Conservation (phyloP, 1,284 basidiomycete genomes). For the Meira miltonrushii region DNA sequence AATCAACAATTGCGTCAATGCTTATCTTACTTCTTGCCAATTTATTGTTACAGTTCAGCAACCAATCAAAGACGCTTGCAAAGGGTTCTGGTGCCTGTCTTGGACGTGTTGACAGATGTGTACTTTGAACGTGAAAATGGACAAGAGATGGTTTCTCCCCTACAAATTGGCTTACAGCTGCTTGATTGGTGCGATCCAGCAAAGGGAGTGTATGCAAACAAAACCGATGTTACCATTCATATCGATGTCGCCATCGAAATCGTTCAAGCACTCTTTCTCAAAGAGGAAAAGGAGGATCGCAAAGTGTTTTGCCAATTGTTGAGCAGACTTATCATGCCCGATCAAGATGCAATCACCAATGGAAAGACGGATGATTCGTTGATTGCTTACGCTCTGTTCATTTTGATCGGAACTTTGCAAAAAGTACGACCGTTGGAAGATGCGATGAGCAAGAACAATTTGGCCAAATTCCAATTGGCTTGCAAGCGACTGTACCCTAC, state of each 20-base stretch:
- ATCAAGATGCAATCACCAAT: conserved; percentile 55
- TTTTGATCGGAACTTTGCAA: background rate
- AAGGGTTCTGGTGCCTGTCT: conserved; percentile 65
- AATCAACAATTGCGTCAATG: conserved; percentile 88
- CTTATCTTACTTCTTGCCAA: conserved; percentile 90
- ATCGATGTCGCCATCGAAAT: conserved; percentile 73
- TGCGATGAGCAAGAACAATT: conserved; percentile 64
- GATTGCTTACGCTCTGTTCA: conserved; percentile 1
- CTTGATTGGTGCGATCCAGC: conserved; percentile 89
- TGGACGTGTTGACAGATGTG: conserved; percentile 65
- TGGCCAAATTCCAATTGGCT: conserved; percentile 64
- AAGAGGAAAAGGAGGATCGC: conserved; percentile 65
- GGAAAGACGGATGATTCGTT: conserved; percentile 2
- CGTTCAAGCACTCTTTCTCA: conserved; percentile 59
- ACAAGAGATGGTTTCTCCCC: conserved; percentile 71
- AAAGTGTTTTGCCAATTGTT: conserved; percentile 76
- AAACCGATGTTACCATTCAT: conserved; percentile 62
- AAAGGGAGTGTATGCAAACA: conserved; percentile 65
- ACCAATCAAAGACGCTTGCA: conserved; percentile 74
- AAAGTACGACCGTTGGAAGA: conserved; percentile 55
- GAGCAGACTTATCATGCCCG: conserved; percentile 69
- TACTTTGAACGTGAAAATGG: conserved; percentile 69
- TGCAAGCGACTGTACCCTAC: conserved; percentile 29
- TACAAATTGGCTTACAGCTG: conserved; percentile 76
- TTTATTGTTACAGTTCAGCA: conserved; percentile 80